A percentile compares a stretch with the other conserved stretches of the same genome.
Conservation (phyloP, 768 basidiomycete species). For the Leccinum disarticulatum region DNA sequence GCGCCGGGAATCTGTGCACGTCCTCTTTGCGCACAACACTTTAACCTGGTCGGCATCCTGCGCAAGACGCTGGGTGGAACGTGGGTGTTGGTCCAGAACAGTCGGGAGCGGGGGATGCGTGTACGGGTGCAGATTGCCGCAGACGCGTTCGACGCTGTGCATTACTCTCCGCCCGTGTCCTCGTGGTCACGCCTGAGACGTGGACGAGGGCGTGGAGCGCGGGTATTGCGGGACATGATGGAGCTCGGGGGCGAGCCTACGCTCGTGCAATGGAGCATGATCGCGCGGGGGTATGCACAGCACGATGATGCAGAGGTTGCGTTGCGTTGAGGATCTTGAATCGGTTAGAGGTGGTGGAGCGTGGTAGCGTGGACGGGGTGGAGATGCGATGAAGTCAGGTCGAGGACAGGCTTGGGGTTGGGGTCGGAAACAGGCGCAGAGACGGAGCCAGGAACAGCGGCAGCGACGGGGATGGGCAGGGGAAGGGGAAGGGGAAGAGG, state of each 20-base stretch:
- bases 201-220: slow-evolving; percentile 8
- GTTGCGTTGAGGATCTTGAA: too few relatives aligned
- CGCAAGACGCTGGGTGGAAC: too few relatives aligned
- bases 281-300: too few relatives aligned
- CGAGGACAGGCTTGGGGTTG: too few relatives aligned
- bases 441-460: not conserved
- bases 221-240: slow-evolving; percentile 54
- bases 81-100: not conserved
- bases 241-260: too few relatives aligned
- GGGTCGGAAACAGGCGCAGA: not conserved
- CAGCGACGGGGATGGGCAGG: not conserved
- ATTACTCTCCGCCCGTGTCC: slow-evolving; percentile 57
- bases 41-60: slow-evolving; percentile 36
- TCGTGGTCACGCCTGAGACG: slow-evolving; percentile 30
- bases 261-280: too few relatives aligned
- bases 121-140: slow-evolving; percentile 23
- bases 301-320: too few relatives aligned
- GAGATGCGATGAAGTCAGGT: not conserved
- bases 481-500: not conserved
- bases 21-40: too few relatives aligned
- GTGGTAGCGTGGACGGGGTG: not conserved
- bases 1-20: too few relatives aligned
- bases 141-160: slow-evolving; percentile 34
- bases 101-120: too few relatives aligned
- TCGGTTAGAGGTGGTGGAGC: too few relatives aligned